Base-by-base conservation (phyloP, 768 basidiomycete species). In the Termitomyces sp. region DNA sequence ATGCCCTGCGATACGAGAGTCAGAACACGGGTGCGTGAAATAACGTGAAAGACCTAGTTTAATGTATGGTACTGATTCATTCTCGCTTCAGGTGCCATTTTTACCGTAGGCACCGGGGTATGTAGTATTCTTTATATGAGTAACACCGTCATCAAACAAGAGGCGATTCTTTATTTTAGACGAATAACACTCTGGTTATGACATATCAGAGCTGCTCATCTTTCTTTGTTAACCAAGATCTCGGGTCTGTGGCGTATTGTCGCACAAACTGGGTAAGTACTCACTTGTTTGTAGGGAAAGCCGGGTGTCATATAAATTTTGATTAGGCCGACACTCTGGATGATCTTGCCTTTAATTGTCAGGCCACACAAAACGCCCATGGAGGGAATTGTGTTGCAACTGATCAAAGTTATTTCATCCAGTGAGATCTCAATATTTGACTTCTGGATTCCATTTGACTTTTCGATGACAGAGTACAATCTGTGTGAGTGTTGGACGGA, bases 201-300 rank as follows among this genome's bases (percentile, higher is more conserved):
- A 67, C 73, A 28, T 83, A 74, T 67, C 53, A 68, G 16, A 76
- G 69, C 64, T 83, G 81, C 72, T 67, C 73, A 63, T 75, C 79
- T 18, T 82, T 81, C 73, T 79, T 83, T 69, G 68, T 79, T 40
- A 82, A 84, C 67, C 82, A 82, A 66, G 78, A 78, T 55, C 61
- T 68, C 61, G 68, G 58, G 32, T 63, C 71, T 24, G 63, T 81
- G 28, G 69, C 69, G n/a, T 84, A 79, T 66, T 82, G 81, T 65
- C 76, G 80, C 39, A 75, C 70, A 15, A 77, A 80, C 64, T 83
- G 78, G 78, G 81, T 82, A 68, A 36, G 75, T 59, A 24, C 36
- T 39, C 22, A 39, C 15, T 35, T 5, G 15, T 22, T 16, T 22
- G 8, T 6, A 4, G 11, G 28, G 36, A 51, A 49, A 24, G 7